Conservation (phyloP, 495 filamentous ascomycete genomes). For the Aspergillus bertholletiae region DNA sequence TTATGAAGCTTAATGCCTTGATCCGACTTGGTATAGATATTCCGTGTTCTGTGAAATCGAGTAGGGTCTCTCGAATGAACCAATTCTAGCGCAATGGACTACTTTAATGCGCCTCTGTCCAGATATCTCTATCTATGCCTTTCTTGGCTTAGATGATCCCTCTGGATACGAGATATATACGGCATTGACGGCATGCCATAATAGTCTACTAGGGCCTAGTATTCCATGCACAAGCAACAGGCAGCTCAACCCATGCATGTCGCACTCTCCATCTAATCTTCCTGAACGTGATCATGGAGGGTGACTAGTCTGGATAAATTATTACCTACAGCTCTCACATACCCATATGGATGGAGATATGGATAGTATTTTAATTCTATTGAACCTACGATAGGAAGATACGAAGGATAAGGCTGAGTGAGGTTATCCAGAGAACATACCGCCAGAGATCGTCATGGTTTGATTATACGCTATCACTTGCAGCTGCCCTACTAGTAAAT, state of each 20-base stretch:
- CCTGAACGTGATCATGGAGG: not conserved
- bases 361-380: no score
- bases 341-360: no score
- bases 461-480: not conserved
- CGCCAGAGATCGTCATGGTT: not conserved
- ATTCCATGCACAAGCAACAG: no score
- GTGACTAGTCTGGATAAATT: not conserved
- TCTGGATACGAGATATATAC: no score
- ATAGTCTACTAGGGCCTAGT: no score
- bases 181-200: no score
- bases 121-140: no score
- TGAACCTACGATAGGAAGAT: not conserved
- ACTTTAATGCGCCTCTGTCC: no score
- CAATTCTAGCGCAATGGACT: no score
- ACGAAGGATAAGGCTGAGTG: not conserved
- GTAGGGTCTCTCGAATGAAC: no score
- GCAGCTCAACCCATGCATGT: not conserved
- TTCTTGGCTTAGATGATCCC: no score
- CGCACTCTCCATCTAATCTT: not conserved
- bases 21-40: not conserved
- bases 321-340: not conserved
- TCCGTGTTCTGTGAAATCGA: no score
- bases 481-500: not conserved
- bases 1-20: slow-evolving; percentile 3
- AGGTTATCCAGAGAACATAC: not conserved